Conservation (phyloP, 768 basidiomycete genomes). For the Pulveroboletus sp. region DNA sequence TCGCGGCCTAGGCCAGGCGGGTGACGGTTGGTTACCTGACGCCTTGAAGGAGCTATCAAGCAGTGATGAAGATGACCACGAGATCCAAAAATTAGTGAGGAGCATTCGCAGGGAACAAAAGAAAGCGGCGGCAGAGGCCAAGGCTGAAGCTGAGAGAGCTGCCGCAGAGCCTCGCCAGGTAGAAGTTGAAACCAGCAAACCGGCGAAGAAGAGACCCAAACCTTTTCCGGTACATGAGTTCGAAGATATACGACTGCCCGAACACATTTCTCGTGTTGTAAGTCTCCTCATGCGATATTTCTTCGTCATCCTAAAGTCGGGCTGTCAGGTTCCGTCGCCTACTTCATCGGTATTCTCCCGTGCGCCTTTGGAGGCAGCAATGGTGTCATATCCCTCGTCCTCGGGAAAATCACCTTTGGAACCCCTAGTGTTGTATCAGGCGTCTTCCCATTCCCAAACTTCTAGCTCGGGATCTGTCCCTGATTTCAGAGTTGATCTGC, state of each 20-base stretch:
- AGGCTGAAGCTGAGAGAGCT: conserved; percentile 16
- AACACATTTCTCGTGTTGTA: conserved; percentile 6
- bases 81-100: conserved; percentile 31
- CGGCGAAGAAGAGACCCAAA: conserved; percentile 18
- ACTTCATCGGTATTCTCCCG: conserved; percentile 4
- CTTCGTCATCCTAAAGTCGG: neutral
- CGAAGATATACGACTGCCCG: neutral
- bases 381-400: conserved; percentile 6
- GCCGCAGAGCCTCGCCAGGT: conserved; percentile 15
- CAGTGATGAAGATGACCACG: conserved; percentile 42
- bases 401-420: conserved; percentile 2
- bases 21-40: conserved; percentile 31
- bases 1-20: neutral
- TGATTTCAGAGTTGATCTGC: conserved; percentile 10
- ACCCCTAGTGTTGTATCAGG: neutral
- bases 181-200: conserved; percentile 12
- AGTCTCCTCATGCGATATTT: conserved; percentile 1
- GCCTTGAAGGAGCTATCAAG: conserved; percentile 37
- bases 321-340: conserved; percentile 5
- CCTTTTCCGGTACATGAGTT: conserved; percentile 24
- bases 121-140: conserved; percentile 19
- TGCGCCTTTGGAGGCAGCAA: conserved; percentile 11
- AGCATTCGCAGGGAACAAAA: conserved; percentile 32
- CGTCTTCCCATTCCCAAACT: conserved; percentile 10
- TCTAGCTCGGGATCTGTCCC: neutral